Percentiles rank a stretch among this genome's conserved stretches.
Conservation (phyloP, 2,329 filamentous ascomycete genomes). For the Achaetomium macrosporum region DNA sequence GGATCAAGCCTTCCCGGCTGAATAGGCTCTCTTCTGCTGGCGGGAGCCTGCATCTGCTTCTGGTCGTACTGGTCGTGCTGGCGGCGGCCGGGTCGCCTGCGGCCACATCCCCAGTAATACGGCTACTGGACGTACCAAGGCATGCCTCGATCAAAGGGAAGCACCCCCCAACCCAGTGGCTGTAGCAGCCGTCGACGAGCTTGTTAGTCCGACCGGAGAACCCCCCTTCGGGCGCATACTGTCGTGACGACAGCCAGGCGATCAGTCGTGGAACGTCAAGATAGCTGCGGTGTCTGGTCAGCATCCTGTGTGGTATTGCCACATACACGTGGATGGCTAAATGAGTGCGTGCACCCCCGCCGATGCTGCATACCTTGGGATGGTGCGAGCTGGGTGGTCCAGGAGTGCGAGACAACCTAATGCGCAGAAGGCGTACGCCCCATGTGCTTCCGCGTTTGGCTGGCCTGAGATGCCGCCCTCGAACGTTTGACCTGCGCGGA, state of each 20-base stretch:
- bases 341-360: not conserved
- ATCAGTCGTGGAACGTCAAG: slow-evolving; percentile 72
- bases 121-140: slow-evolving; percentile 38
- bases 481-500: slow-evolving; percentile 69
- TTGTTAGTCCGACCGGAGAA: slow-evolving; percentile 95
- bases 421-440: slow-evolving; percentile 93
- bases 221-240: slow-evolving; percentile 86
- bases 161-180: slow-evolving; percentile 93
- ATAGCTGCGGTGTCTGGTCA: slow-evolving; percentile 44
- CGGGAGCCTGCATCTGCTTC: slow-evolving; percentile 25
- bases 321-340: slow-evolving; percentile 31
- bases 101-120: slow-evolving; percentile 10
- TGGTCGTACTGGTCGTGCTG: slow-evolving; percentile 14
- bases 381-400: slow-evolving; percentile 67
- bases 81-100: slow-evolving; percentile 3
- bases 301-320: slow-evolving; percentile 30
- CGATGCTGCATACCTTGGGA: slow-evolving; percentile 55
- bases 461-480: slow-evolving; percentile 88
- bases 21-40: slow-evolving; percentile 51
- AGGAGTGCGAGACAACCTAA: slow-evolving; percentile 83
- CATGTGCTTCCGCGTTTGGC: slow-evolving; percentile 86
- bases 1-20: slow-evolving; percentile 75
- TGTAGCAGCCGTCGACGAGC: slow-evolving; percentile 96
- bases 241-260: slow-evolving; percentile 82
- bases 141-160: slow-evolving; percentile 87